Percentiles rank a stretch among this genome's conserved stretches.
Conservation (phyloP, 768 basidiomycete species). For the Suillus subaureus region DNA sequence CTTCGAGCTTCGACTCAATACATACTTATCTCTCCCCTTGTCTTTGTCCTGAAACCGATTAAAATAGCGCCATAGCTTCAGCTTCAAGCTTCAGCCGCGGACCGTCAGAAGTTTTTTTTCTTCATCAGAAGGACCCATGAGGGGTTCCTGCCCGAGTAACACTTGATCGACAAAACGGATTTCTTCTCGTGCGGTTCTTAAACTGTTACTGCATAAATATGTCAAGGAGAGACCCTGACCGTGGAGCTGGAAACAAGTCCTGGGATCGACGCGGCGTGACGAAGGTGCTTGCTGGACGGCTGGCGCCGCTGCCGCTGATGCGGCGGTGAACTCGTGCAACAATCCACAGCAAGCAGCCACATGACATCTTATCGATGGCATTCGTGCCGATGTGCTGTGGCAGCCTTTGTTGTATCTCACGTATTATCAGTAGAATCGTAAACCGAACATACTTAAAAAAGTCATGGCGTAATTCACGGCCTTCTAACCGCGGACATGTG, state of each 20-base stretch:
- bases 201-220: neutral
- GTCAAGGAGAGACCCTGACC: neutral
- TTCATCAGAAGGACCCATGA: neutral
- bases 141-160: neutral
- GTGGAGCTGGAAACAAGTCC: neutral
- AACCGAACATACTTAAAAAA: neutral
- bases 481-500: slow-evolving; percentile 35
- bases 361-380: slow-evolving; percentile 4
- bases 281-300: neutral
- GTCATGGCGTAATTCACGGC: slow-evolving; percentile 3
- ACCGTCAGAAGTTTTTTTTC: slow-evolving; percentile 1
- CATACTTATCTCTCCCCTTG: neutral
- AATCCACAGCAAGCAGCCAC: neutral
- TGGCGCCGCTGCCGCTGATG: neutral
- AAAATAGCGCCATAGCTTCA: neutral
- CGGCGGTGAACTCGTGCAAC: neutral
- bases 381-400: neutral
- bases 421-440: neutral
- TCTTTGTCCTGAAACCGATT: neutral
- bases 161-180: neutral
- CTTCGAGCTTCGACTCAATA: neutral
- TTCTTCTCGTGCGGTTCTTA: neutral
- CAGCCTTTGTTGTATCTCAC: neutral
- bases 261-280: slow-evolving; percentile 2
- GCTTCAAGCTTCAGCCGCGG: slow-evolving; percentile 6